Base-by-base conservation (phyloP, 441 rosid species). In the Iberis amara region DNA sequence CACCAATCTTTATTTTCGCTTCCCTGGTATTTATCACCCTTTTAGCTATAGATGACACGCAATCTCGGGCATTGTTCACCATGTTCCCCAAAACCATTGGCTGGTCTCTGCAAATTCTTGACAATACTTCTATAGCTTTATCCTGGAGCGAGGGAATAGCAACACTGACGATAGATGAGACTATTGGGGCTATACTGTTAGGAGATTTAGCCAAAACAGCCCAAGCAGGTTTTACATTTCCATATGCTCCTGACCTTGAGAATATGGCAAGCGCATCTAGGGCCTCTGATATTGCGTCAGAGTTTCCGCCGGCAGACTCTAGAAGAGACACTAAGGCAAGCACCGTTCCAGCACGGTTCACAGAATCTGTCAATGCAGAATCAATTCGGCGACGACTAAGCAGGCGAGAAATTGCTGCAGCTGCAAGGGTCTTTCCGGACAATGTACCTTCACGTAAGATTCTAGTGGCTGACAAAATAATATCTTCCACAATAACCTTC, bases 321-420 rank as follows among this genome's bases (percentile, higher is more conserved):
- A 94, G 79, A 66, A 94, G 80, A 46, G 97, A 90, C 65, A 94
- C 96, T 69, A 94, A 67, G 48, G 98, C 92, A 65, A 90, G 95
- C 63, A 90, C 85, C 30, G 95, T 82, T 67, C 99, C 99, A 64
- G 92, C 78, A 58, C 78, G 94, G 72, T 87, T 90, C 60, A 87
- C 91, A 76, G 82, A 79, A 64, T 94, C 99, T 69, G 85, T 79
- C 57, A 94, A 68, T 14, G 78, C 65, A 67, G 68, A 47, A 80
- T 83, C 88, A 51, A 90, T 81, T 69, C 37, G 73, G 59, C 79
- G 83, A 39, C 88, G 75, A 69, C 81, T 81, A 35, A 94, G 92
- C 58, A 90, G 78, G 50, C 99, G 86, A 41, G 92, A 79, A 65
- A 94, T 83, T 66, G 98, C 96, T 39, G 99, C 97, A 60, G 99